Base-by-base conservation (phyloP, 257 asterid species). In the Verbascum thapsus region DNA sequence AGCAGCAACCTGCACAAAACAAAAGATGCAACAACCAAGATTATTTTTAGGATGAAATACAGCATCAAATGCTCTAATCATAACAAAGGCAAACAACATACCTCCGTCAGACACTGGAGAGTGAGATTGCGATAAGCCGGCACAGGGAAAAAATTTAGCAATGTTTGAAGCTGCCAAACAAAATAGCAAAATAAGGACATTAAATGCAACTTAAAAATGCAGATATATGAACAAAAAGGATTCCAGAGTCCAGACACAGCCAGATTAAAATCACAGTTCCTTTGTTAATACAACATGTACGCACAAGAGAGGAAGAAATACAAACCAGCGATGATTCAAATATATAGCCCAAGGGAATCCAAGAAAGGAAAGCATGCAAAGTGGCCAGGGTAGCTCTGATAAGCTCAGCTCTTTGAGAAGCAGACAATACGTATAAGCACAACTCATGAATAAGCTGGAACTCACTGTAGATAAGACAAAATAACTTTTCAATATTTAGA, bases 291-390 rank as follows among this genome's bases (percentile, higher is more conserved):
- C 44, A 64, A 50, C 30, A 69, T 67, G 49, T 1, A 58, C 74
- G 23, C 48, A 59, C 56, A 62, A 72, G 50, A 63, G 68, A 56
- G 41, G 67, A 66, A 45, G 58, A 30, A 73, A 47, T 68, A 75
- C 95, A 64, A 70, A 94, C 99, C 99, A 94, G 79, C 4, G 99
- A 85, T 18, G 99, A 94, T 74, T 90, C 97, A 76, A 94, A 94
- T 60, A 94, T 94, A 71, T 94, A 94, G 74, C 99, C 99, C 60
- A 94, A 80, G 3, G 99, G 99, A 72, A 94, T 94, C 99, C 99
- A 94, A 16, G 98, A 90, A 63, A 94, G 95, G 65, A 94, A 94
- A 49, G 98, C 99, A 69, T 94, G 99, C 74, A 94, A 61, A 13
- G 99, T 94, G 47, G 90, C 95, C 69, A 94, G 73, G 10, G 99